These are phyloP conservation scores for Umbelopsis ramanniana DNA, from an alignment of 192 early-diverging fungal species.

Conservation along the genomic window DNA sequence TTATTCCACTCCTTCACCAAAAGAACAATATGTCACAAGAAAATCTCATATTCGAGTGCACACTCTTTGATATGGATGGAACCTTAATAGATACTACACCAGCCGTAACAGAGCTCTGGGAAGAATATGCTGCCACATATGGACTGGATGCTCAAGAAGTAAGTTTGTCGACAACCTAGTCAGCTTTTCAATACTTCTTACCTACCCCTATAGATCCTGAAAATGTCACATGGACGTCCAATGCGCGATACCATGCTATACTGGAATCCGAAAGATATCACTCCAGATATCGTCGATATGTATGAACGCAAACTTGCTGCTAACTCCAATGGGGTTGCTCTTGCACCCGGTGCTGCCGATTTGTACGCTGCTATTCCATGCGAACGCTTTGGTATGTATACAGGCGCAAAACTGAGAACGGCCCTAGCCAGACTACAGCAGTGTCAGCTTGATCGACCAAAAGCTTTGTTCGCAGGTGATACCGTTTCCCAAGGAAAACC, in stretches of 20 bases:
- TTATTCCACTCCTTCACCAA: background rate
- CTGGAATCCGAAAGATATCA: constrained; percentile 42
- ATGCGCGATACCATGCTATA: constrained; percentile 52
- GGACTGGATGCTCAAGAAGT: constrained; percentile 42
- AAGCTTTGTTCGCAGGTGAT: constrained; percentile 31
- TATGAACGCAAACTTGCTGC: constrained; percentile 29
- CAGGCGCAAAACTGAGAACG: constrained; percentile 48
- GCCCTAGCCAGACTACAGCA: constrained; percentile 45
- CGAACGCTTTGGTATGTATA: constrained; percentile 44
- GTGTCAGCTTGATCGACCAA: constrained; percentile 38
- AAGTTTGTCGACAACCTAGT: background rate
- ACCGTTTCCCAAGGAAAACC: constrained; percentile 43
- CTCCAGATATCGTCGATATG: constrained; percentile 15
- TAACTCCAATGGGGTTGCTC: constrained; percentile 45
- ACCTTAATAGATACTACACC: constrained; percentile 57
- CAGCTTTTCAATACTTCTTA: background rate
- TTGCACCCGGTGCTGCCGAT: constrained; percentile 47
- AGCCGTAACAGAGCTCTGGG: constrained; percentile 51
- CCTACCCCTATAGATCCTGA: constrained; percentile 34
- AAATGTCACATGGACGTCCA: constrained; percentile 53
- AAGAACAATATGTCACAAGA: background rate
- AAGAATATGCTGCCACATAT: constrained; percentile 42
- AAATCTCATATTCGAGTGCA: background rate
- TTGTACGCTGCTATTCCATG: constrained; percentile 34
- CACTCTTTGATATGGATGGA: constrained; percentile 49